Conservation (phyloP, 2,329 filamentous ascomycete species). For the Trichoderma hamatum region DNA sequence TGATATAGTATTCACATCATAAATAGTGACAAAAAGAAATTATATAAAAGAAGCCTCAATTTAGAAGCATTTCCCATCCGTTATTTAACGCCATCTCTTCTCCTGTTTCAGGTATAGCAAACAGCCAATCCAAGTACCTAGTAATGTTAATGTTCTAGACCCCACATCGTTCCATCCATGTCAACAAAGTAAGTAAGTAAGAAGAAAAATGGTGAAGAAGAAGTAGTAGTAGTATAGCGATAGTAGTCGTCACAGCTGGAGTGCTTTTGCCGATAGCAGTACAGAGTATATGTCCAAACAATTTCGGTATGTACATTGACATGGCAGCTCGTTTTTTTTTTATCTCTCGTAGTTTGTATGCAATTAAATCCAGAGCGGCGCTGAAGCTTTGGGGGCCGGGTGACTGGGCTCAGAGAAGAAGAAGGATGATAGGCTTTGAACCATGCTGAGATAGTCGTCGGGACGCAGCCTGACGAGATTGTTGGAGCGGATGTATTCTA, state of each 20-base stretch:
- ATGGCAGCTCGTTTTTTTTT: neutral
- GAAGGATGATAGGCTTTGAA: slow-evolving; percentile 67
- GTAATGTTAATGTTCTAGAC: slow-evolving; percentile 17
- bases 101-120: slow-evolving; percentile 25
- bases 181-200: slow-evolving; percentile 9
- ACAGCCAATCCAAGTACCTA: slow-evolving; percentile 24
- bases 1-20: slow-evolving; percentile 35
- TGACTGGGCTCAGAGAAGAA: slow-evolving; percentile 55
- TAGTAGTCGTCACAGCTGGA: neutral
- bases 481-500: slow-evolving; percentile 67
- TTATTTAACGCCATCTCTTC: slow-evolving; percentile 21
- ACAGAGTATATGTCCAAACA: slow-evolving; percentile 12
- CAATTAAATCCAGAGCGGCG: slow-evolving; percentile 54
- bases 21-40: slow-evolving; percentile 29
- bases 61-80: slow-evolving; percentile 8
- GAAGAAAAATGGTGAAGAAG: neutral
- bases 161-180: slow-evolving; percentile 18
- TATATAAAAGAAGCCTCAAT: slow-evolving; percentile 23
- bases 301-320: slow-evolving; percentile 15
- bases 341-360: neutral
- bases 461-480: slow-evolving; percentile 75
- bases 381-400: slow-evolving; percentile 39
- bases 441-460: slow-evolving; percentile 82
- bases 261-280: neutral
- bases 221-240: neutral